Conservation (phyloP, 495 filamentous ascomycete genomes). For the Pyrenopolyporus hunteri region DNA sequence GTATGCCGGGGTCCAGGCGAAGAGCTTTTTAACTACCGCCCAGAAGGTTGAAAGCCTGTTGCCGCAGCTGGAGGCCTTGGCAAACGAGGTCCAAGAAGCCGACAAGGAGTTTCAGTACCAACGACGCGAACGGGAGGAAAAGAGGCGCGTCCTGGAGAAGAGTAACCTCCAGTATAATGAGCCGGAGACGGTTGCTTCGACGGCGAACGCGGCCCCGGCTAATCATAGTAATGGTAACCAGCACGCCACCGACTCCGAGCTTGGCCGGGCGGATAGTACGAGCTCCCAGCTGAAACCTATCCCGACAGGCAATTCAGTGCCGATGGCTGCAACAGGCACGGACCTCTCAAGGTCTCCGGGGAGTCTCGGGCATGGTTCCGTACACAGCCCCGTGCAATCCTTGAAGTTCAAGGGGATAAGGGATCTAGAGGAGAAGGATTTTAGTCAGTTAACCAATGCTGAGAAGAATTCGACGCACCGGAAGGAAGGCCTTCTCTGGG, state of each 20-base stretch:
- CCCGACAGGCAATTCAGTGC: slow-evolving; percentile 38
- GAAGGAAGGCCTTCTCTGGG: slow-evolving; percentile 96
- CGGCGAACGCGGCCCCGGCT: slow-evolving; percentile 28
- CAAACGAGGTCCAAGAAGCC: slow-evolving; percentile 83
- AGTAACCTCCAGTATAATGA: slow-evolving; percentile 81
- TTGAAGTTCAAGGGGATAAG: slow-evolving; percentile 85
- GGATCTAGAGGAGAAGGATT: slow-evolving; percentile 83
- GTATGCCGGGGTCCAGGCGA: slow-evolving; percentile 90
- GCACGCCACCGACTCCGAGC: slow-evolving; percentile 64
- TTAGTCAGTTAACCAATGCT: slow-evolving; percentile 49
- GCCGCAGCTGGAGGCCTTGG: slow-evolving; percentile 91
- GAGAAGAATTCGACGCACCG: slow-evolving; percentile 60
- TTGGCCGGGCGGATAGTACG: slow-evolving; percentile 74
- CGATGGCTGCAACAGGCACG: slow-evolving; percentile 32
- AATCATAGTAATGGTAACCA: slow-evolving; percentile 50
- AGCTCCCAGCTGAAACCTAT: slow-evolving; percentile 65
- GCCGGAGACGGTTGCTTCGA: slow-evolving; percentile 58
- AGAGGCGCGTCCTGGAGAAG: slow-evolving; percentile 86
- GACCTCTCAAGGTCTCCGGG: slow-evolving; percentile 55
- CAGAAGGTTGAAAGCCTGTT: slow-evolving; percentile 87
- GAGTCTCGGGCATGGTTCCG: slow-evolving; percentile 42
- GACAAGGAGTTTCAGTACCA: slow-evolving; percentile 97
- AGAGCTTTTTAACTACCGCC: slow-evolving; percentile 77
- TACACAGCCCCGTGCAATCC: slow-evolving; percentile 61
- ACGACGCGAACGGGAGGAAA: slow-evolving; percentile 90